Percentiles rank a stretch among this genome's conserved stretches.
Evolutionary conservation across 2,329 filamentous ascomycete genomes (phyloP).

Genomic region (Ophiostoma pallidulum): DNA sequence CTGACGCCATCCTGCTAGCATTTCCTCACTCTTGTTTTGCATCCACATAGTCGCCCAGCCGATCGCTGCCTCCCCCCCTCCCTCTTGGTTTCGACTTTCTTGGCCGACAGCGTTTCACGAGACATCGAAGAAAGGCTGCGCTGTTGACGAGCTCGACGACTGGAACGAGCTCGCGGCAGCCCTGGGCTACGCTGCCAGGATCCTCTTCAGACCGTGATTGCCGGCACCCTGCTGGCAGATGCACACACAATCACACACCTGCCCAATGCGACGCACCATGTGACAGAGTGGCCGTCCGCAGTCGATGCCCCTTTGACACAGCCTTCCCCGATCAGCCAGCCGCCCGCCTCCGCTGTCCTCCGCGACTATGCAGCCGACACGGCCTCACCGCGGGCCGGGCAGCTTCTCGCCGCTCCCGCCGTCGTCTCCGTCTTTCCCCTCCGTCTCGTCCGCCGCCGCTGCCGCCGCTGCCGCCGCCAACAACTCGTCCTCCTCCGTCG

Average conservation of each 20-base stretch:
- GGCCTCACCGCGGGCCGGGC: slow-evolving; percentile 39
- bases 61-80: too few species aligned
- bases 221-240: not conserved
- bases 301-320: not conserved
- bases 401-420: slow-evolving; percentile 46
- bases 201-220: not conserved
- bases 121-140: too few species aligned
- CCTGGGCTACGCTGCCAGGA: too few species aligned
- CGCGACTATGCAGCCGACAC: slow-evolving; percentile 38
- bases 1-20: too few species aligned
- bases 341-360: not conserved
- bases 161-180: too few species aligned
- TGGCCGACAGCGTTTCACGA: too few species aligned
- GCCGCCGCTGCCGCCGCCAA: slow-evolving; percentile 17
- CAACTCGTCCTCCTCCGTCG: slow-evolving; percentile 16
- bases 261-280: slow-evolving; percentile 28
- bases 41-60: too few species aligned
- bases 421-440: not conserved
- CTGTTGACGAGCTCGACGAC: too few species aligned
- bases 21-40: too few species aligned
- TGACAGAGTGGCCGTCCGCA: slow-evolving; percentile 24
- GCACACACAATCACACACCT: not conserved
- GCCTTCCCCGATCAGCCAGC: not conserved
- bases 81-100: too few species aligned
- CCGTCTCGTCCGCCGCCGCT: not conserved